A percentile compares a stretch with the other conserved stretches of the same genome.
phyloP scores from a whole-genome alignment of 352 stramenopile genomes.

The Pythium oligandrum region DNA sequence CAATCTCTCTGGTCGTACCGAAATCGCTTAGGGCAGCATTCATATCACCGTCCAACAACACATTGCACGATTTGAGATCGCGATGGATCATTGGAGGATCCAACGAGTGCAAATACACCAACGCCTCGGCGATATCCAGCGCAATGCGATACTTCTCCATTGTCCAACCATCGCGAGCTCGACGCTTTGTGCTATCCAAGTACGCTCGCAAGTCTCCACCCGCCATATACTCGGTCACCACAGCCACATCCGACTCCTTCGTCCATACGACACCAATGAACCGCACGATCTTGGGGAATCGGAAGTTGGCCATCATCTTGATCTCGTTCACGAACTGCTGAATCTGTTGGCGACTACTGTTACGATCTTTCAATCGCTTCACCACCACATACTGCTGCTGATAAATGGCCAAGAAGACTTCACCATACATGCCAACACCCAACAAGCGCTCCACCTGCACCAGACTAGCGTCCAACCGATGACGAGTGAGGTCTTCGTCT shows the following conservation, averaged over 20 bases:
- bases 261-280: conserved; percentile 63
- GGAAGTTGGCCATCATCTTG: conserved; percentile 61
- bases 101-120: conserved; percentile 79
- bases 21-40: conserved; percentile 27
- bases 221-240: conserved; percentile 76
- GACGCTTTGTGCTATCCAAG: conserved; percentile 24
- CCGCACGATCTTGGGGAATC: conserved; percentile 58
- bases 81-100: conserved; percentile 77
- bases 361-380: neutral
- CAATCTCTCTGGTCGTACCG: conserved; percentile 42
- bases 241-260: conserved; percentile 52
- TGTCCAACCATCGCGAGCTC: conserved; percentile 9
- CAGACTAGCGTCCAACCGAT: neutral
- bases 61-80: conserved; percentile 86
- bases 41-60: conserved; percentile 61
- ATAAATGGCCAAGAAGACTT: neutral
- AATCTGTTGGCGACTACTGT: conserved; percentile 22
- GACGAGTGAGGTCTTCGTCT: neutral
- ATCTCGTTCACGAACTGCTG: conserved; percentile 74
- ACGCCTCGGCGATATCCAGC: conserved; percentile 44
- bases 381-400: neutral
- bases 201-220: conserved; percentile 58
- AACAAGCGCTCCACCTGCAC: neutral
- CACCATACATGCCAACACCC: neutral
- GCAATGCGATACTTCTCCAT: conserved; percentile 47